phyloP scores from a whole-genome alignment of 148 eudicot genomes.

The Dysphania ambrosioides region DNA sequence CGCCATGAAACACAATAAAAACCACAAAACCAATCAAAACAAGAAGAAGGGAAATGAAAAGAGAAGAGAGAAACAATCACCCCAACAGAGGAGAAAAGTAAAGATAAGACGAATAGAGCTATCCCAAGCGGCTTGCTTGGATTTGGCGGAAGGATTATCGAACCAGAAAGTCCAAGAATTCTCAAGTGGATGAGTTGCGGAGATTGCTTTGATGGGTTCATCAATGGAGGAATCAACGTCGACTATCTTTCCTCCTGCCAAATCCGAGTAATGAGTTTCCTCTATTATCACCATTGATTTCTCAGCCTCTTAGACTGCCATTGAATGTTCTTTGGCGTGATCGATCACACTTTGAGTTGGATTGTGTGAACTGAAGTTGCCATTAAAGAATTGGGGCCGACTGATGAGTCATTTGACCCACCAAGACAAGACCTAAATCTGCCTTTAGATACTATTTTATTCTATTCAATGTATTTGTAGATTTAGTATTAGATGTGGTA shows the following conservation, averaged over 20 bases:
- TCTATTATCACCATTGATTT: constrained; percentile 25
- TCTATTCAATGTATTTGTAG: too few species aligned
- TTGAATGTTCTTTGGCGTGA: too few species aligned
- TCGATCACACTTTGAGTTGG: too few species aligned
- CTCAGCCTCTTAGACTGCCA: constrained; percentile 36
- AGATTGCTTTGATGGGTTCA: constrained; percentile 20
- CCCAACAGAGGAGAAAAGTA: constrained; percentile 84
- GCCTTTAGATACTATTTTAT: too few species aligned
- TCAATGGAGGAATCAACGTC: constrained; percentile 15
- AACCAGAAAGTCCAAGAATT: constrained; percentile 96
- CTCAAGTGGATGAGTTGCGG: constrained; percentile 64
- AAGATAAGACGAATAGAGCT: constrained; percentile 68
- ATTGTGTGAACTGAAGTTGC: too few species aligned
- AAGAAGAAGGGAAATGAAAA: too few species aligned
- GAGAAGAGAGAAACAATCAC: constrained; percentile 53
- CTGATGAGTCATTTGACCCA: too few species aligned
- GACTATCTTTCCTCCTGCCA: constrained; percentile 51
- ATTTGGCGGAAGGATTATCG: constrained; percentile 62
- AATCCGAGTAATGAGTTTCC: constrained; percentile 21
- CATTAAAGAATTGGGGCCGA: too few species aligned
- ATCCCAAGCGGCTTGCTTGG: constrained; percentile 65
- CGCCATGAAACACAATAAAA: too few species aligned
- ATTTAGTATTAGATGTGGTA: too few species aligned
- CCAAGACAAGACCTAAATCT: too few species aligned
- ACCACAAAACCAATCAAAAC: too few species aligned